Percentiles rank a stretch among this genome's conserved stretches.
These are phyloP conservation scores for Cyclanthera cordifolia DNA, from an alignment of 306 rosid genomes.

Conservation along the genomic window DNA sequence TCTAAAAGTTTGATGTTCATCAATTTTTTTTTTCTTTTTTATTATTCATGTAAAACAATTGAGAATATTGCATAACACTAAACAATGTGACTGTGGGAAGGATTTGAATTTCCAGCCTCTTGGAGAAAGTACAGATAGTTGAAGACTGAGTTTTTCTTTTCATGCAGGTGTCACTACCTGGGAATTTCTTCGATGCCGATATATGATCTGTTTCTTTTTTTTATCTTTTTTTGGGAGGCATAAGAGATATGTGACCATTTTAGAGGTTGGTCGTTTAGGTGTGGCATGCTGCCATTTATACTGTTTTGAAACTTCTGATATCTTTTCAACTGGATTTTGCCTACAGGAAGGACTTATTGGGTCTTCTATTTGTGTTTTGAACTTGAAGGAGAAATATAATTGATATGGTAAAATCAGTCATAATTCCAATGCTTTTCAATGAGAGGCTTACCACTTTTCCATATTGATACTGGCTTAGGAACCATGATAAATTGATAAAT, in stretches of 20 bases:
- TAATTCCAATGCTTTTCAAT: neutral
- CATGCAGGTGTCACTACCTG: constrained; percentile 51
- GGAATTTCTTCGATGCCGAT: constrained; percentile 76
- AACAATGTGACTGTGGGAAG: neutral
- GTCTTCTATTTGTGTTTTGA: neutral
- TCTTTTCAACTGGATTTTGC: neutral
- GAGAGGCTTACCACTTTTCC: neutral
- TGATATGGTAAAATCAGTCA: neutral
- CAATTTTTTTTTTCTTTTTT: too few species aligned
- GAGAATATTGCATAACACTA: constrained; percentile 27
- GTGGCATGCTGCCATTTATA: neutral
- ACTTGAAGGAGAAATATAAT: neutral
- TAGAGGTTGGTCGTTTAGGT: neutral
- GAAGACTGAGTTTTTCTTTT: neutral
- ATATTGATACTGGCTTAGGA: neutral
- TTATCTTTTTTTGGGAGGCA: neutral
- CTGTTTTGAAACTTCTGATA: neutral
- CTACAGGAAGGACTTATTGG: neutral
- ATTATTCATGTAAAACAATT: too few species aligned
- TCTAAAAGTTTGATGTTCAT: too few species aligned
- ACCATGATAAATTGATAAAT: neutral
- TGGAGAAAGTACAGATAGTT: neutral
- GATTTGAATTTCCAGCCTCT: neutral
- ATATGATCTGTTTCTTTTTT: constrained; percentile 11
- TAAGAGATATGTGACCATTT: neutral